These are phyloP conservation scores for Hanseniaspora guilliermondii DNA, from an alignment of 805 yeast species.

Conservation along the genomic window DNA sequence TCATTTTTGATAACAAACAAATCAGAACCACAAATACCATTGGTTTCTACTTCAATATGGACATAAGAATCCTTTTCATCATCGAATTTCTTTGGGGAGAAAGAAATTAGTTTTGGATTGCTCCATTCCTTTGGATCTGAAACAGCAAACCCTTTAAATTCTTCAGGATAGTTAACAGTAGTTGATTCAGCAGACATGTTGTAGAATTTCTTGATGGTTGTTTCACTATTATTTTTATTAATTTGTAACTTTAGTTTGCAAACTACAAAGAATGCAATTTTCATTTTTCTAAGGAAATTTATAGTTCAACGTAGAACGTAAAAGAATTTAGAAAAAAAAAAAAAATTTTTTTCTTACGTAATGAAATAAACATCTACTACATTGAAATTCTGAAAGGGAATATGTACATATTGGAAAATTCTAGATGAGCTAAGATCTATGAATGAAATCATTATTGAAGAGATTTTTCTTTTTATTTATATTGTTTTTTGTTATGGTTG, in stretches of 20 bases:
- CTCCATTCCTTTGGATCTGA: conserved; percentile 38
- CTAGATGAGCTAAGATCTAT: no score
- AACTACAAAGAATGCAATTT: no score
- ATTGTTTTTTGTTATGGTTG: no score
- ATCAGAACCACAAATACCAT: conserved; percentile 56
- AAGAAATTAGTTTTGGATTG: conserved; percentile 39
- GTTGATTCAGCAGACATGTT: conserved; percentile 14
- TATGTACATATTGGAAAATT: no score
- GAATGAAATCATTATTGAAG: no score
- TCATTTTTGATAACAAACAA: conserved; percentile 34
- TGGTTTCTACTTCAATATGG: conserved; percentile 43
- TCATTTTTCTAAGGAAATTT: no score
- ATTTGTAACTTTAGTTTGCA: no score
- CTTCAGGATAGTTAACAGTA: conserved; percentile 35
- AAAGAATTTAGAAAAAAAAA: no score
- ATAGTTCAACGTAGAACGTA: no score
- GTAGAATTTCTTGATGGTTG: neutral
- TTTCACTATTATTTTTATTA: neutral
- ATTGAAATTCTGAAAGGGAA: no score
- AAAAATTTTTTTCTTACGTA: neutral
- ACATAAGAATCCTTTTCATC: conserved; percentile 29
- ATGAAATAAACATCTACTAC: no score
- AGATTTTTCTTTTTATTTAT: no score
- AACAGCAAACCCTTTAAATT: conserved; percentile 48
- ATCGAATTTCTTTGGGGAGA: conserved; percentile 35